A percentile compares a stretch with the other conserved stretches of the same genome.
Evolutionary conservation across 1,284 basidiomycete species (phyloP).

Genomic region (Leccinum fallax): DNA sequence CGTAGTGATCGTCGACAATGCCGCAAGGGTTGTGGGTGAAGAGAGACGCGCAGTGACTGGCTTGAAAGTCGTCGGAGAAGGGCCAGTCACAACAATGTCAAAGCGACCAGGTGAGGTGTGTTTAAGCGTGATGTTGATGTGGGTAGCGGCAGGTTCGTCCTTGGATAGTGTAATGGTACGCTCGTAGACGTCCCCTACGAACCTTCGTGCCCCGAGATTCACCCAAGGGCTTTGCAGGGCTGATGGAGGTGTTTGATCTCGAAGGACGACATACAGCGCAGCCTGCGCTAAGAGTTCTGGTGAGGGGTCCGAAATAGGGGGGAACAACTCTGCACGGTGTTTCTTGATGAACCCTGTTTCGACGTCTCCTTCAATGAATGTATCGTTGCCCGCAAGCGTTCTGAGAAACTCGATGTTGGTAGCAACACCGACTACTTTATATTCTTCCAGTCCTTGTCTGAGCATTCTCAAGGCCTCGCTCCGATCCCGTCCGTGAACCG

Average conservation of each 20-base stretch:
- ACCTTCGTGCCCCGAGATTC: slow-evolving; percentile 68
- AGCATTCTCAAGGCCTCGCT: slow-evolving; percentile 83
- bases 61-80: slow-evolving; percentile 43
- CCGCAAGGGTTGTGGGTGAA: slow-evolving; percentile 52
- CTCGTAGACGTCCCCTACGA: slow-evolving; percentile 71
- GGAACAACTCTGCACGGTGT: slow-evolving; percentile 79
- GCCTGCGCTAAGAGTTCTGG: slow-evolving; percentile 74
- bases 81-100: slow-evolving; percentile 53
- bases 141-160: slow-evolving; percentile 46
- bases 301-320: slow-evolving; percentile 55
- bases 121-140: slow-evolving; percentile 50
- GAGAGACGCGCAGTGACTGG: slow-evolving; percentile 57
- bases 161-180: slow-evolving; percentile 59
- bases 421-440: slow-evolving; percentile 87
- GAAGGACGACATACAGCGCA: slow-evolving; percentile 73
- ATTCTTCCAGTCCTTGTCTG: slow-evolving; percentile 81
- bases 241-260: slow-evolving; percentile 50
- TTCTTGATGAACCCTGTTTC: slow-evolving; percentile 96
- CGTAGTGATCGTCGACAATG: slow-evolving; percentile 54
- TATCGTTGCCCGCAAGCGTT: slow-evolving; percentile 72
- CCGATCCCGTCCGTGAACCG: slow-evolving; percentile 88
- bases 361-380: slow-evolving; percentile 81
- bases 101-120: slow-evolving; percentile 47
- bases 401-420: slow-evolving; percentile 92
- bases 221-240: slow-evolving; percentile 57